phyloP scores from a whole-genome alignment of 2,329 filamentous ascomycete genomes.

The Clarireedia monteithiana region DNA sequence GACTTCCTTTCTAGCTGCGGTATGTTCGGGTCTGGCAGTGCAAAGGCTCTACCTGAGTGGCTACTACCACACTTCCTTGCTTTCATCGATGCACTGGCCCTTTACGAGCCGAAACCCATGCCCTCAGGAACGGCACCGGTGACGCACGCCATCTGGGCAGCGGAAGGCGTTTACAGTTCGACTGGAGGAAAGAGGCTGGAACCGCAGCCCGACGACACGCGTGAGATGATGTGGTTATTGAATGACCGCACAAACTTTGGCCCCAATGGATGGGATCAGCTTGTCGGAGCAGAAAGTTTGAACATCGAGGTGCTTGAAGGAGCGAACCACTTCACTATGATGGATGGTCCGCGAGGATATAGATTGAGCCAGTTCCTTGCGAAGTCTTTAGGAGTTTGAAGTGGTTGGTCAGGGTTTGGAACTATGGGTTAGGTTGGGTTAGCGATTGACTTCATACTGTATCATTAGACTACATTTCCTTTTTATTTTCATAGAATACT shows the following conservation, averaged over 20 bases:
- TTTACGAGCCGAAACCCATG: not conserved
- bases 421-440: too few relatives aligned
- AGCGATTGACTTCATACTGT: too few relatives aligned
- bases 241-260: not conserved
- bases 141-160: not conserved
- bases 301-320: slow-evolving; percentile 3
- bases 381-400: too few relatives aligned
- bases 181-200: not conserved
- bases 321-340: slow-evolving; percentile 21
- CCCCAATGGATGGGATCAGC: not conserved
- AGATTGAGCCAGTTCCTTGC: too few relatives aligned
- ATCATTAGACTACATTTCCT: too few relatives aligned
- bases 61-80: not conserved
- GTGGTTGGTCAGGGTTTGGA: too few relatives aligned
- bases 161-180: not conserved
- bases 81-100: not conserved
- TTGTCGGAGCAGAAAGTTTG: not conserved
- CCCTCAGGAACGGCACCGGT: not conserved
- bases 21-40: too few relatives aligned
- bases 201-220: not conserved
- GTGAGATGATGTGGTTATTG: not conserved
- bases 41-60: not conserved
- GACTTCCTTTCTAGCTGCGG: too few relatives aligned
- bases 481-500: too few relatives aligned
- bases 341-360: slow-evolving; percentile 8